phyloP scores from a whole-genome alignment of 495 filamentous ascomycete genomes.

The Tirmania nivea region DNA sequence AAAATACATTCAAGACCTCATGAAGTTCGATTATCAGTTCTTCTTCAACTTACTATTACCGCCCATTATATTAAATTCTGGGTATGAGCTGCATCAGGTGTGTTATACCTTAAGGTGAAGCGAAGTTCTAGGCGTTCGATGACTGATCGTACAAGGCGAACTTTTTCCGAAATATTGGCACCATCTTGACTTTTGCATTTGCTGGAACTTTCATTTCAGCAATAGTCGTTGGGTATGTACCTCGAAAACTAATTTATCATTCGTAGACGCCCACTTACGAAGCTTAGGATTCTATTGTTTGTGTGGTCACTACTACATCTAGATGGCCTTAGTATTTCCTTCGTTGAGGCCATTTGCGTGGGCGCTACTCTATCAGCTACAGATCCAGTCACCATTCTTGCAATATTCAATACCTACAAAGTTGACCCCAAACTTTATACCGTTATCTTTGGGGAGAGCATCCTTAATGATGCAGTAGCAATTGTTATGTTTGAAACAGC shows the following conservation, averaged over 20 bases:
- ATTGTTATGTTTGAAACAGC: conserved; percentile 98
- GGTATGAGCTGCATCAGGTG: conserved; percentile 85
- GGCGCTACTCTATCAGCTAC: conserved; percentile 92
- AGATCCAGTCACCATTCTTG: conserved; percentile 89
- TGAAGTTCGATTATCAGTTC: conserved; percentile 94
- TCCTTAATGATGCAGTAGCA: conserved; percentile 91
- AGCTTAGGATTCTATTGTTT: conserved; percentile 40
- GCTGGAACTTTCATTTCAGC: conserved; percentile 94
- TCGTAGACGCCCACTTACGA: not conserved
- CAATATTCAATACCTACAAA: conserved; percentile 98
- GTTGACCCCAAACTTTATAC: conserved; percentile 97
- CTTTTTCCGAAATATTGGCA: conserved; percentile 96
- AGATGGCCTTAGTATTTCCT: conserved; percentile 63
- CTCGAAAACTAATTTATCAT: not conserved
- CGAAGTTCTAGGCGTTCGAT: not conserved
- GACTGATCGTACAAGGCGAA: conserved; percentile 36
- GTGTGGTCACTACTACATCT: conserved; percentile 72
- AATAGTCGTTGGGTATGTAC: conserved; percentile 46
- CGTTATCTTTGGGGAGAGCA: conserved; percentile 93
- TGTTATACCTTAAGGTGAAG: not conserved
- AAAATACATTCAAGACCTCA: conserved; percentile 61
- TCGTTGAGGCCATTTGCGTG: conserved; percentile 86
- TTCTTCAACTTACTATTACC: conserved; percentile 97
- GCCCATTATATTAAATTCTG: conserved; percentile 89
- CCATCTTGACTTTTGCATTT: conserved; percentile 96